phyloP scores from a whole-genome alignment of 805 yeast genomes.

The Starmerella roubikii region DNA sequence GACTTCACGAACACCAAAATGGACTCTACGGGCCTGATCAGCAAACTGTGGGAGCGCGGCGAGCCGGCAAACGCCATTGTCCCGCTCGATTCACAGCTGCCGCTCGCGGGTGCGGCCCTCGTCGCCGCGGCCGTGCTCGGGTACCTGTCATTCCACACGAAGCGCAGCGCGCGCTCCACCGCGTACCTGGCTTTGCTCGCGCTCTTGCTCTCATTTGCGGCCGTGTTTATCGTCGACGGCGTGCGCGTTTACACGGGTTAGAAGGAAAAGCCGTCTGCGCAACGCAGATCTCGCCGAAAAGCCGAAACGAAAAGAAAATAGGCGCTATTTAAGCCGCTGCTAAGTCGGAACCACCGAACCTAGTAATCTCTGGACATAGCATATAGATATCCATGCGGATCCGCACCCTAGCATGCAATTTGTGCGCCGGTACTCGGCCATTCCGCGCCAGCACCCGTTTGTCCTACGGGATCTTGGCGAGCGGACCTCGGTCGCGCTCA shows the following conservation, averaged over 20 bases:
- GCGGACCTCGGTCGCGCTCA: conserved; percentile 15
- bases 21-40: too few species aligned
- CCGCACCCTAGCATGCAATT: neutral
- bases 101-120: conserved; percentile 15
- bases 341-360: too few species aligned
- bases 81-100: conserved; percentile 19
- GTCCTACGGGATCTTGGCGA: conserved; percentile 3
- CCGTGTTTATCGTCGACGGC: conserved; percentile 31
- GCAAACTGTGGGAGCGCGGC: conserved; percentile 6
- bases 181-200: conserved; percentile 19
- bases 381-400: too few species aligned
- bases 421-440: neutral
- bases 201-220: conserved; percentile 29
- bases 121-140: conserved; percentile 9
- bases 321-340: too few species aligned
- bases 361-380: too few species aligned
- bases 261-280: conserved; percentile 12
- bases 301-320: too few species aligned
- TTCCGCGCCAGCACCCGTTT: conserved; percentile 3
- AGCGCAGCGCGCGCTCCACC: neutral
- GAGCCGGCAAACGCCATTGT: conserved; percentile 18
- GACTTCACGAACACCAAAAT: too few species aligned
- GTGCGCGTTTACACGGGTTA: conserved; percentile 35
- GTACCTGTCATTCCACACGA: neutral
- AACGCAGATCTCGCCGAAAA: too few species aligned